Evolutionary conservation across 2,329 filamentous ascomycete genomes (phyloP), one percentile per base, ranked within the genome.

Genomic region (Emmonsiellopsis sp.): DNA sequence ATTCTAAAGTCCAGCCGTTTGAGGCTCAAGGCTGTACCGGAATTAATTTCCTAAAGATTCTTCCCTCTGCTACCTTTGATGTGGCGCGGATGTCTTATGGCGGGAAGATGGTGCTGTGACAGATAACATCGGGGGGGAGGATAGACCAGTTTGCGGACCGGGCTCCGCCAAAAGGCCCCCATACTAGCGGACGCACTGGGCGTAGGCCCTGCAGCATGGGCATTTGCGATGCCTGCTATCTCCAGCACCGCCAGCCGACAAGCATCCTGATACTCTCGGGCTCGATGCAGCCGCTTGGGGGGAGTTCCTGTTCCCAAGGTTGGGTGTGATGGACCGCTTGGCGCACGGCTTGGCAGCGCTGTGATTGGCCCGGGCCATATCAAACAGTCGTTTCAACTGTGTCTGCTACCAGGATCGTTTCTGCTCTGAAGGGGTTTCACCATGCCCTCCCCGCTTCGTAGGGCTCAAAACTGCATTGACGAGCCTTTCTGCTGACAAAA

Each of bases 331-430:
- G 6, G 46, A 7, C 17, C 14, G n/a, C 34, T 49, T 49, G 46
- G 34, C 36, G 10, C 14, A 2, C 17, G 17, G 10, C 46, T 49
- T 49, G 46, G 46, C 46, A 21, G 17, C 21, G 10, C 2, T 31
- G 17, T 37, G 33, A 48, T 39, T 48, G 45, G 45, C 33, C 33
- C 45, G 32, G 45, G 9, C n/a, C 6, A 27, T 21, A 11, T 40
- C 46, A 49, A 49, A 32, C 46, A 6, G 14, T 34, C 14, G 45
- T 48, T 48, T 48, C 45, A 48, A 37, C 45, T 37, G 34, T 17
- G 10, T 40, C 46, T 49, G 46, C 31, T 31, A 49, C 46, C 46
- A 49, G 39, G 36, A 49, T 40, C 46, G 46, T 49, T 49, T 49
- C 46, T 49, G 11, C 11, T 49, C 6, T 14, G 34, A 39, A 40